phyloP scores from a whole-genome alignment of 495 filamentous ascomycete species.

The Penicillium coprophilum region DNA sequence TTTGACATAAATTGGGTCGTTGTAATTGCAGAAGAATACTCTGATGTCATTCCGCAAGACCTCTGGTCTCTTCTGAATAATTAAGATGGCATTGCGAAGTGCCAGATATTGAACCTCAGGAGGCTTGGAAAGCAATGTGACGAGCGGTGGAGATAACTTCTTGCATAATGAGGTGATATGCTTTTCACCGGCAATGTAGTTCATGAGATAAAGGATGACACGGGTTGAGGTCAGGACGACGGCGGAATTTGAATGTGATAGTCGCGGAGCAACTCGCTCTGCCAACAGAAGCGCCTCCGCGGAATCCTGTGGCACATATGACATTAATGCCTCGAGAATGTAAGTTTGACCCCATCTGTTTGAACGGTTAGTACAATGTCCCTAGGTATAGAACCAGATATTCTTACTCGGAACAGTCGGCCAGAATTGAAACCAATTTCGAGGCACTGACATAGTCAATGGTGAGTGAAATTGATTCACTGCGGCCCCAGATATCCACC shows the following conservation, averaged over 20 bases:
- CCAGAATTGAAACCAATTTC: constrained; percentile 93
- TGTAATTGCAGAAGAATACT: constrained; percentile 99
- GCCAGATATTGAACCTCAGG: constrained; percentile 97
- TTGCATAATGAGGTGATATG: constrained; percentile 85
- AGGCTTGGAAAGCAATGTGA: constrained; percentile 93
- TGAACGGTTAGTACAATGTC: constrained; percentile 27
- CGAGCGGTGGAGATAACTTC: constrained; percentile 92
- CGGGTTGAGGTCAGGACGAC: constrained; percentile 95
- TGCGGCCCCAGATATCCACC: constrained; percentile 98
- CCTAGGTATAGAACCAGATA: background rate
- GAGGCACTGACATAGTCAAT: constrained; percentile 97
- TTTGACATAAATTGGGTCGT: constrained; percentile 99
- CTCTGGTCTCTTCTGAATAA: constrained; percentile 89
- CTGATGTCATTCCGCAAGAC: constrained; percentile 95
- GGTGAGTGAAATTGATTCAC: constrained; percentile 94
- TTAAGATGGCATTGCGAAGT: constrained; percentile 88
- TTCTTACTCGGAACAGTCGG: constrained; percentile 93
- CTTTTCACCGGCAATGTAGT: constrained; percentile 94
- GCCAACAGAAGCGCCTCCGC: constrained; percentile 85
- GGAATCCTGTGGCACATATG: constrained; percentile 91
- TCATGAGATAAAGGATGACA: constrained; percentile 97
- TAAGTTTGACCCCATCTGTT: constrained; percentile 97
- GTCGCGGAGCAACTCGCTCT: constrained; percentile 86
- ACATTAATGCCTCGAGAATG: constrained; percentile 97
- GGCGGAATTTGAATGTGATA: constrained; percentile 94